Evolutionary conservation across 441 rosid species (phyloP), one percentile per base, ranked within the genome.

Genomic region (Capsella rubella): DNA sequence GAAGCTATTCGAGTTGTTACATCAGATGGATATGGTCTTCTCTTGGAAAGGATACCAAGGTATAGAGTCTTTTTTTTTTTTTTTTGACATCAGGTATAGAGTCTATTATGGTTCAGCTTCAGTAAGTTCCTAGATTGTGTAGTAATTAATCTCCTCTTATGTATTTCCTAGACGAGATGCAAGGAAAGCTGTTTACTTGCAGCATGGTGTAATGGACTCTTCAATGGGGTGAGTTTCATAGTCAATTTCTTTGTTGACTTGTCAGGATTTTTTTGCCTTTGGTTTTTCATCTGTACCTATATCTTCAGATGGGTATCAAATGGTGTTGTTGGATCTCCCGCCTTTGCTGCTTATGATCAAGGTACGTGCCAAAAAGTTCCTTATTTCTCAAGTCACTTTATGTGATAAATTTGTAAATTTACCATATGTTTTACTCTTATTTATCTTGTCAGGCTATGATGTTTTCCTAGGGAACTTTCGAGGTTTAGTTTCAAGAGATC

Each of bases 241-340:
- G 61, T 50, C 27, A 6, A n/a, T 71, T 7, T 61, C 37, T 67
- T 29, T 42, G 39, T 25, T 56, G 27, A 34, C 37, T 9, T 59
- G 0, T 42, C 47, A 40, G 34, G 4, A 35, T 7, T 2, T 21
- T 21, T 67, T 40, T 34, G 32, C 16, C 3, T 28, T 35, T 3
- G 39, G 5, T 53, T 16, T 72, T 73, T 73, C 69, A 67, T 43
- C 8, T 67, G 25, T 63, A 15, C 2, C n/a, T 62, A 13, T 8
- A 40, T 56, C 37, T 46, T 64, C 89, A 95, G 97, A 53, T 95
- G 98, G 99, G 97, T 95, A 62, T 88, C 97, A 28, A 89, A 92
- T 83, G 99, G 99, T 3, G 82, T 95, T 71, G 99, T 95, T 75
- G 99, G 99, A 47, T 92, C 97, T 82, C 98, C 99, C 8, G 99